Percentiles rank a stretch among this genome's conserved stretches.
These are phyloP conservation scores for Trichocladium uniseriatum DNA, from an alignment of 495 filamentous ascomycete genomes.

Conservation along the genomic window DNA sequence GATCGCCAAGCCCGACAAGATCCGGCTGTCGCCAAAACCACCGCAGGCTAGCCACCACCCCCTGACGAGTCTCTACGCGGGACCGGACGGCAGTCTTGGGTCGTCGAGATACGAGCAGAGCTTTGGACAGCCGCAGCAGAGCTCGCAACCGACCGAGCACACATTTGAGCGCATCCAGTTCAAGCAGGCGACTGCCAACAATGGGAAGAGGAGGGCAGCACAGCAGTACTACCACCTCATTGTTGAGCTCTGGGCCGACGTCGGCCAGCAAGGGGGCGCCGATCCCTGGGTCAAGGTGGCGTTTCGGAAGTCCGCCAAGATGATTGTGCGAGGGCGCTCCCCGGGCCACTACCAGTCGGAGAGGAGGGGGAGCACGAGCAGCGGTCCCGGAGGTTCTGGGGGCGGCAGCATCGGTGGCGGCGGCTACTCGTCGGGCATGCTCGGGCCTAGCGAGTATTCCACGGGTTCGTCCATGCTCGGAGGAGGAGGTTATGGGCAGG, in stretches of 20 bases:
- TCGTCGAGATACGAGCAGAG: slow-evolving; percentile 34
- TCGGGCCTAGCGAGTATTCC: slow-evolving; percentile 30
- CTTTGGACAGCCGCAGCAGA: slow-evolving; percentile 29
- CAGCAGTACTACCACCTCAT: slow-evolving; percentile 93
- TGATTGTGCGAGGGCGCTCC: slow-evolving; percentile 89
- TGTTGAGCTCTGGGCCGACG: slow-evolving; percentile 78
- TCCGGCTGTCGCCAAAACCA: slow-evolving; percentile 58
- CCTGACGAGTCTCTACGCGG: slow-evolving; percentile 25
- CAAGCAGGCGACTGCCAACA: slow-evolving; percentile 92
- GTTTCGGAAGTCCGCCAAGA: slow-evolving; percentile 64
- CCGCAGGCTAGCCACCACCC: slow-evolving; percentile 40
- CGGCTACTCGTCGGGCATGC: slow-evolving; percentile 33
- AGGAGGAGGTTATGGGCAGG: slow-evolving; percentile 16
- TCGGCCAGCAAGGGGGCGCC: slow-evolving; percentile 37
- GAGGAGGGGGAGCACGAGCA: slow-evolving; percentile 62
- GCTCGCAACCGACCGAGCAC: slow-evolving; percentile 44
- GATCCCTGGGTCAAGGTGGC: slow-evolving; percentile 69
- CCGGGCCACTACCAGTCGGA: slow-evolving; percentile 91
- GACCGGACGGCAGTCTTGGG: slow-evolving; percentile 30
- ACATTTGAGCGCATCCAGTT: slow-evolving; percentile 95
- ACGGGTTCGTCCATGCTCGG: slow-evolving; percentile 27
- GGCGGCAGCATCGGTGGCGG: slow-evolving; percentile 41
- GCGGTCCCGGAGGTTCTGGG: slow-evolving; percentile 56
- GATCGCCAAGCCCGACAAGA: slow-evolving; percentile 63
- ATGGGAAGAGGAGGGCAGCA: slow-evolving; percentile 81